These are phyloP conservation scores for Penicillium pancosmium DNA, from an alignment of 495 filamentous ascomycete species.

Conservation along the genomic window DNA sequence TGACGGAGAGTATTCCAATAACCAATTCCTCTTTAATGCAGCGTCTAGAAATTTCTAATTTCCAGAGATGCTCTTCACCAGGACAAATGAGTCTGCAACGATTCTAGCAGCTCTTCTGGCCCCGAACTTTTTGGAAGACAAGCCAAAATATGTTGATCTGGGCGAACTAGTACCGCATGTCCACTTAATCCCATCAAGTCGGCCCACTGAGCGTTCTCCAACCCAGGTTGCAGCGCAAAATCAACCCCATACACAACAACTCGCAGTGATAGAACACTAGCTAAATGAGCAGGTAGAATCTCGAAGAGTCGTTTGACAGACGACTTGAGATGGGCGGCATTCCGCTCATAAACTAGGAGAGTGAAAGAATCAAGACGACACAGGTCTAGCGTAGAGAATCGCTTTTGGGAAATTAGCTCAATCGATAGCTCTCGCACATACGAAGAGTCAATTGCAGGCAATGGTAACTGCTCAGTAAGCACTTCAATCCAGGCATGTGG, in stretches of 20 bases:
- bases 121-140: constrained; percentile 9
- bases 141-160: constrained; percentile 41
- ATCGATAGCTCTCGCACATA: constrained; percentile 30
- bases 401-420: constrained; percentile 19
- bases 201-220: constrained; percentile 18
- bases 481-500: constrained; percentile 36
- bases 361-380: constrained; percentile 33
- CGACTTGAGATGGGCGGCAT: constrained; percentile 12
- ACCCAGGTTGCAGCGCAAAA: constrained; percentile 18
- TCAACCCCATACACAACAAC: not conserved
- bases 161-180: constrained; percentile 32
- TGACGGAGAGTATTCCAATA: too few species aligned
- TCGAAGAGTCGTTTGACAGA: constrained; percentile 8
- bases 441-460: constrained; percentile 30
- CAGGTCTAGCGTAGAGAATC: constrained; percentile 37
- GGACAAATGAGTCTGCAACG: constrained; percentile 15
- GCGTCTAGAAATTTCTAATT: too few species aligned
- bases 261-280: not conserved
- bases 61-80: not conserved
- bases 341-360: constrained; percentile 21
- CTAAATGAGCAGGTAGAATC: not conserved
- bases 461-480: not conserved
- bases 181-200: constrained; percentile 20
- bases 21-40: too few species aligned
- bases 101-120: constrained; percentile 8